Evolutionary conservation across 2,329 filamentous ascomycete species (phyloP).

Genomic region (Fusarium xyrophilum): DNA sequence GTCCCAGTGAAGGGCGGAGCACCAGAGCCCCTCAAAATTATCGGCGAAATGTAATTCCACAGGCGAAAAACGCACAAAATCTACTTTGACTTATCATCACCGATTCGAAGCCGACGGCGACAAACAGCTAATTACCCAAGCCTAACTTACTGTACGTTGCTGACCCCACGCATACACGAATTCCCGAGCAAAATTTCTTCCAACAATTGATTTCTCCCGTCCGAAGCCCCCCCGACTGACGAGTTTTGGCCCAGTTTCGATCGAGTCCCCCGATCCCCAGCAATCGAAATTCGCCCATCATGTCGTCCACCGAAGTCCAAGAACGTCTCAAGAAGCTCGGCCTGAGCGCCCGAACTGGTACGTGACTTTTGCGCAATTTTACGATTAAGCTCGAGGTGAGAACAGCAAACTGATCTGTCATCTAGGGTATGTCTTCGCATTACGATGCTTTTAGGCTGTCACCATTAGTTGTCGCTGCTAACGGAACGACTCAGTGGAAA

Average conservation of each 20-base stretch:
- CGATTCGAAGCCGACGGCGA: slow-evolving; percentile 46
- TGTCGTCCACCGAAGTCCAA: slow-evolving; percentile 59
- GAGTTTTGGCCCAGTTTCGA: slow-evolving; percentile 40
- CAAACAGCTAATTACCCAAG: slow-evolving; percentile 47
- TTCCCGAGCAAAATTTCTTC: slow-evolving; percentile 11
- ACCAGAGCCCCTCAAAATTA: slow-evolving; percentile 25
- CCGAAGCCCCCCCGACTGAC: slow-evolving; percentile 39
- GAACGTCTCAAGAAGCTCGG: slow-evolving; percentile 67
- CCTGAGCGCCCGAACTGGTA: slow-evolving; percentile 69
- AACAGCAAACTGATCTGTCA: slow-evolving; percentile 25
- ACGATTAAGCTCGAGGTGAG: background rate
- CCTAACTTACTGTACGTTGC: slow-evolving; percentile 47
- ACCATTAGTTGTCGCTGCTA: slow-evolving; percentile 40
- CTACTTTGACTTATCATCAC: slow-evolving; percentile 48
- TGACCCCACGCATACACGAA: slow-evolving; percentile 27
- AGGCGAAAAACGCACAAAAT: slow-evolving; percentile 56
- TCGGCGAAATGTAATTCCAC: slow-evolving; percentile 51
- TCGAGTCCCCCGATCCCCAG: slow-evolving; percentile 43
- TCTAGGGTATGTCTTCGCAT: slow-evolving; percentile 48
- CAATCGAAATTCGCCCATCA: slow-evolving; percentile 49
- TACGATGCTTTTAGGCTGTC: slow-evolving; percentile 18
- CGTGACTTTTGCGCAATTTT: slow-evolving; percentile 47
- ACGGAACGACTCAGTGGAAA: slow-evolving; percentile 72
- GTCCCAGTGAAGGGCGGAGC: slow-evolving; percentile 28
- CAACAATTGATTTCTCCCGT: slow-evolving; percentile 31